phyloP scores from a whole-genome alignment of 2,329 filamentous ascomycete species.

The Sphaceloma murrayae region DNA sequence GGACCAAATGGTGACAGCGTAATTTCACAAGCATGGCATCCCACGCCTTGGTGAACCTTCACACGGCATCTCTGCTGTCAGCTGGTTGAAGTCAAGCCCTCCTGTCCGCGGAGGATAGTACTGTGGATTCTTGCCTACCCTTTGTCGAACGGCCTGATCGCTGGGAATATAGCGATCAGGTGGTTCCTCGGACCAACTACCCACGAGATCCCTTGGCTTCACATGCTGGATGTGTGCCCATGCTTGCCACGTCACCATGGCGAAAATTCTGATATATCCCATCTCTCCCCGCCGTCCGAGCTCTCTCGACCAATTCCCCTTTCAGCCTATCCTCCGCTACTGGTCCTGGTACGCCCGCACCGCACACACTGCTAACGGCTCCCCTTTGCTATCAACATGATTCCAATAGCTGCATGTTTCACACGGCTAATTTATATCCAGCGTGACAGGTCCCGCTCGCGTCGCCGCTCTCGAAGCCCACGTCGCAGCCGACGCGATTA shows the following conservation, averaged over 20 bases:
- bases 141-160: no score
- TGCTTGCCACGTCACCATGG: conserved; percentile 5
- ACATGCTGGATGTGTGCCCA: conserved; percentile 1
- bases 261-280: neutral
- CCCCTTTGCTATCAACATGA: neutral
- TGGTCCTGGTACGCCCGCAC: neutral
- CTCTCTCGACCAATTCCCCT: neutral
- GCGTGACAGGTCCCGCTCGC: conserved; percentile 77
- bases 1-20: no score
- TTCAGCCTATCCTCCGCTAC: conserved; percentile 8
- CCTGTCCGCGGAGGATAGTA: no score
- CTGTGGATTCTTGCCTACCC: neutral
- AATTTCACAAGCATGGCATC: no score
- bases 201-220: conserved; percentile 4
- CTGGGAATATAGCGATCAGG: no score
- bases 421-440: conserved; percentile 31
- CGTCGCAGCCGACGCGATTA: conserved; percentile 50
- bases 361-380: conserved; percentile 6
- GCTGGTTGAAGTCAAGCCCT: no score
- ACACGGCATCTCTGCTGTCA: no score
- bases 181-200: no score
- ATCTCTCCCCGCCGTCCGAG: no score
- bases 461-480: conserved; percentile 46
- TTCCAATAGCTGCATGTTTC: neutral
- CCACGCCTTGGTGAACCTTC: no score